Base-by-base conservation (phyloP, 208 protist genomes). In the Naegleria gruberi region DNA sequence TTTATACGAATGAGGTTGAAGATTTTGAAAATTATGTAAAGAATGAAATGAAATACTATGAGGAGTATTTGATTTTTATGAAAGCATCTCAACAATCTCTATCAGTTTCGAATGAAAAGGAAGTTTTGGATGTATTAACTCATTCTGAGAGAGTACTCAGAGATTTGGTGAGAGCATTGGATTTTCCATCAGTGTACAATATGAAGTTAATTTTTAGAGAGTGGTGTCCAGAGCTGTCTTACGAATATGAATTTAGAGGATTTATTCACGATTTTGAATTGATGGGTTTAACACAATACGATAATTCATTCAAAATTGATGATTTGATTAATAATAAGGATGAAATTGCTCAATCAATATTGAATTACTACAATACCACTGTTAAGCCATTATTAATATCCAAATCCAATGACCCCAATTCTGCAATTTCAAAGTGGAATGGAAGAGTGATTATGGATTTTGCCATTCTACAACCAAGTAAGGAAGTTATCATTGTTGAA, bases 201-300 rank as follows among this genome's bases (percentile, higher is more conserved):
- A 37, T 77, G 26, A 77, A 77, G 34, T 37, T 77, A 77, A 77
- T 77, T 37, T 37, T 77, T 19, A 77, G 65, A 77, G 65, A 77
- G 34, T 77, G 65, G 65, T 37, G 8, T 37, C 30, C 17, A 77
- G 30, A 37, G 0, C 10, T 77, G 0, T 12, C 17, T 8, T 77
- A 77, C 34, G 65, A 77, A 37, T 77, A 77, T 77, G 65, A 77
- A 77, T 77, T 77, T 77, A 77, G 65, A 77, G 65, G 65, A 37
- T 77, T 77, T 37, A n/a, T 77, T 15, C 17, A 77, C 8, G 34
- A 77, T 77, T 77, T 37, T 77, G 30, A 77, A 7, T n/a, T 77
- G 0, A 77, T 77, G 26, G 65, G 26, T 12, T 77, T 77, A 77
- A 37, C 26, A 8, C 65, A 77, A 37, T 77, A 77, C 34, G 65